Base-by-base conservation (phyloP, 208 protist genomes). In the Crithidia thermophila region DNA sequence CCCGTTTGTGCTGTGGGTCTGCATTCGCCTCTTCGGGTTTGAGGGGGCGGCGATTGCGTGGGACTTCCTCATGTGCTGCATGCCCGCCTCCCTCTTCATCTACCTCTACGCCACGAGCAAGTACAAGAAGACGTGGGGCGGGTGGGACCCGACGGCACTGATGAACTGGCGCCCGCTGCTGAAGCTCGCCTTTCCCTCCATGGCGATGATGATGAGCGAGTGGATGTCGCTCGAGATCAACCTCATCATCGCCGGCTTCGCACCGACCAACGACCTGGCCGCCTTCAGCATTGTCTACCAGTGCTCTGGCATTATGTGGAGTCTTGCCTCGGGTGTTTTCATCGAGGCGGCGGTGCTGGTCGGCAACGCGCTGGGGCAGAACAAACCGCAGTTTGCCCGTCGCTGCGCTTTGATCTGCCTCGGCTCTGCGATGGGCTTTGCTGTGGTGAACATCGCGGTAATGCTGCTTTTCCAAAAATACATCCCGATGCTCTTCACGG, bases 201-300 rank as follows among this genome's bases (percentile, higher is more conserved):
- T 93, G 84, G 75, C 65, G 21, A 88, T 93, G 84, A 88, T 90
- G 71, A 47, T 93, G 51, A 91, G 89, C 59, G 89, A 95, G 70
- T 91, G 86, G 86, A 81, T 75, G 14, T 74, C 86, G 40, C 72
- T 90, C 20, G 84, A 95, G 65, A 67, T 95, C 20, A 95, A 95
- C 56, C 62, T 65, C 21, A 84, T 95, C 40, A 78, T 71, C 25
- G 77, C 84, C 3, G 86, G 89, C 30, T 93, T 81, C 59, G 84
- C 80, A 5, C 56, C 75, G 10, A 71, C 74, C n/a, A 56, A 82
- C 33, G 72, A 86, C 27, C 73, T 95, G 16, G 86, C 86, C 16
- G 84, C 86, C 34, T 91, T 87, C 72, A 82, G 84, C 40, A 88
- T 92, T 28, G 67, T 82, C 13, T 85, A 85, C 73, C 79, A 91